phyloP scores from a whole-genome alignment of 148 eudicot genomes.

The Nepenthes gracilis region DNA sequence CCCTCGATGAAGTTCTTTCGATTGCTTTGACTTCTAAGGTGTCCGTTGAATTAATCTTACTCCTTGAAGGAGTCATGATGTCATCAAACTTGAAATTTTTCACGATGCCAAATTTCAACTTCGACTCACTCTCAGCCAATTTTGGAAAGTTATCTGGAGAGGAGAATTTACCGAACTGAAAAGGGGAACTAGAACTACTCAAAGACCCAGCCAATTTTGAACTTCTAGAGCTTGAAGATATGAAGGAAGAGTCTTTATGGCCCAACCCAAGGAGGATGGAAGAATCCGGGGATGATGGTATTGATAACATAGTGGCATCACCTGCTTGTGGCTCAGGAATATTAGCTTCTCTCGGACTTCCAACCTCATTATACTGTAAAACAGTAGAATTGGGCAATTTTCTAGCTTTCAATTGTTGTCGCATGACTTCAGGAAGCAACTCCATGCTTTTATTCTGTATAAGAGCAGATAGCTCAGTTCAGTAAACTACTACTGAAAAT shows the following conservation, averaged over 20 bases:
- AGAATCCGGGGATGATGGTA: slow-evolving; percentile 27
- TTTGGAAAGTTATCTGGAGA: slow-evolving; percentile 18
- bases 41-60: slow-evolving; percentile 12
- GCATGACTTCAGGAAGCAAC: slow-evolving; percentile 76
- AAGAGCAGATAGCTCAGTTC: background rate
- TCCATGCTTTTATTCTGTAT: slow-evolving; percentile 60
- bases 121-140: slow-evolving; percentile 21
- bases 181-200: slow-evolving; percentile 11
- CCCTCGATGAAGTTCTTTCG: slow-evolving; percentile 35
- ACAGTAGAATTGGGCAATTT: slow-evolving; percentile 34
- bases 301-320: slow-evolving; percentile 22
- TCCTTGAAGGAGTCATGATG: slow-evolving; percentile 16
- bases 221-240: slow-evolving; percentile 18
- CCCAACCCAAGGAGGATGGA: slow-evolving; percentile 21
- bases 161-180: slow-evolving; percentile 17
- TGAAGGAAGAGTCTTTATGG: slow-evolving; percentile 15
- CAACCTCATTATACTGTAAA: slow-evolving; percentile 12
- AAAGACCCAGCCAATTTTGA: slow-evolving; percentile 19
- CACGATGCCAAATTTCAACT: slow-evolving; percentile 17
- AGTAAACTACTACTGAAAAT: background rate
- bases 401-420: slow-evolving; percentile 52
- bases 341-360: slow-evolving; percentile 22
- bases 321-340: slow-evolving; percentile 20
- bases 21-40: slow-evolving; percentile 30
- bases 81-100: slow-evolving; percentile 34